Evolutionary conservation across 305 asterid genomes (phyloP).

Genomic region (Plantago lanceolata): DNA sequence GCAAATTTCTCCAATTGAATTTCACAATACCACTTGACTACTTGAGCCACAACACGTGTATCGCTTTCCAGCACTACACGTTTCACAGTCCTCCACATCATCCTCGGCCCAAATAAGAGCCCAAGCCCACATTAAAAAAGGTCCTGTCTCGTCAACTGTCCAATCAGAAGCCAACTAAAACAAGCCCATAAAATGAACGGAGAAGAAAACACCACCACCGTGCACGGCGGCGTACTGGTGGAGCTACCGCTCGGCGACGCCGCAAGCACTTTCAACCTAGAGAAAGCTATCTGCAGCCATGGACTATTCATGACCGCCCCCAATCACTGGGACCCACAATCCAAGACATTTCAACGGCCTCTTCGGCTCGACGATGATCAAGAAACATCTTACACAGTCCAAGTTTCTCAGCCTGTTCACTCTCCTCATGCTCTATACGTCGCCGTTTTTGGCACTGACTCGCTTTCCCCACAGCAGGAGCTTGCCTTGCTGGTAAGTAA

Average conservation of each 20-base stretch:
- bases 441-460: constrained; percentile 36
- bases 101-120: too few relatives aligned
- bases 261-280: constrained; percentile 42
- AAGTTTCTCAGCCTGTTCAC: constrained; percentile 44
- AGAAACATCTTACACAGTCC: constrained; percentile 41
- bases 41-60: too few relatives aligned
- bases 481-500: constrained; percentile 45
- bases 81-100: too few relatives aligned
- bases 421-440: constrained; percentile 43
- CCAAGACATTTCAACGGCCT: constrained; percentile 67
- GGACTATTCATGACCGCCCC: constrained; percentile 94
- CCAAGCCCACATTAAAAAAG: too few relatives aligned
- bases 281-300: constrained; percentile 74
- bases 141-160: too few relatives aligned
- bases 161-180: too few relatives aligned
- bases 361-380: constrained; percentile 49
- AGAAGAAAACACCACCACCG: constrained; percentile 23
- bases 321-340: constrained; percentile 65
- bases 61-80: too few relatives aligned
- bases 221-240: constrained; percentile 37
- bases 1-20: too few relatives aligned
- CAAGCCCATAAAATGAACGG: constrained; percentile 24
- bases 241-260: constrained; percentile 53
- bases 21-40: too few relatives aligned
- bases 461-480: constrained; percentile 42